Evolutionary conservation across 495 filamentous ascomycete species (phyloP).

Genomic region (Aspergillus carlsbadensis): DNA sequence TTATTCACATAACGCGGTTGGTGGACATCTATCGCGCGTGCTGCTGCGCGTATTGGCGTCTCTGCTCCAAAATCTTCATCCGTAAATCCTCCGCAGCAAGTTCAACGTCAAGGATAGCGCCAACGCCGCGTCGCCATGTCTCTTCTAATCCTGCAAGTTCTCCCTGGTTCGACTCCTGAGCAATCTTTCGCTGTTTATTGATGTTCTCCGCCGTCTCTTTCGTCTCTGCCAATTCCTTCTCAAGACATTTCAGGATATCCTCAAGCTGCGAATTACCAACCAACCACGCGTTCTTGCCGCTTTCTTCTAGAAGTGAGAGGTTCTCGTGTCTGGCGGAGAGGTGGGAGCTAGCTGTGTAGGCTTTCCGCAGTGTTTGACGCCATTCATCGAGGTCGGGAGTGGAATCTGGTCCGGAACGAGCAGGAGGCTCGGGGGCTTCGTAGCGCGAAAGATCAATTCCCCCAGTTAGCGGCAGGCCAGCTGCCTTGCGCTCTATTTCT

Average conservation of each 20-base stretch:
- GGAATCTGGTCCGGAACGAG: conserved; percentile 24
- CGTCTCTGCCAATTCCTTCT: conserved; percentile 69
- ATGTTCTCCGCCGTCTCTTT: conserved; percentile 66
- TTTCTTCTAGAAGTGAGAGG: conserved; percentile 70
- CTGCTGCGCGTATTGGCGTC: conserved; percentile 42
- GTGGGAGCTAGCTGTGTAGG: conserved; percentile 68
- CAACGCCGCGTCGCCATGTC: conserved; percentile 69
- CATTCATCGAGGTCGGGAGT: conserved; percentile 37
- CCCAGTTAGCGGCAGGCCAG: conserved; percentile 48
- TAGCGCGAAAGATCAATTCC: conserved; percentile 83
- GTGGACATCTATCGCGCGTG: conserved; percentile 22
- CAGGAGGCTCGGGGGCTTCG: conserved; percentile 58
- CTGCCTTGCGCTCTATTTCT: conserved; percentile 61
- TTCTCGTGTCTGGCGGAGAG: conserved; percentile 64
- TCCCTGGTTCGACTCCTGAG: conserved; percentile 65
- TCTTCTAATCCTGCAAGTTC: conserved; percentile 71
- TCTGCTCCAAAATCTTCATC: conserved; percentile 58
- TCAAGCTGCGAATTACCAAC: conserved; percentile 79
- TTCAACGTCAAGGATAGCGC: conserved; percentile 72
- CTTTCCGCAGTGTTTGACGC: conserved; percentile 36
- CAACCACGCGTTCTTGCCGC: conserved; percentile 90
- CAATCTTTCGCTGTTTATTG: conserved; percentile 65
- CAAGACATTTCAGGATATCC: conserved; percentile 65
- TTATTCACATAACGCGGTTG: background rate
- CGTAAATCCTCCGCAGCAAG: conserved; percentile 69